Percentiles rank a stretch among this genome's conserved stretches.
Evolutionary conservation across 2,329 filamentous ascomycete genomes (phyloP).

Genomic region (Aspergillus persii): DNA sequence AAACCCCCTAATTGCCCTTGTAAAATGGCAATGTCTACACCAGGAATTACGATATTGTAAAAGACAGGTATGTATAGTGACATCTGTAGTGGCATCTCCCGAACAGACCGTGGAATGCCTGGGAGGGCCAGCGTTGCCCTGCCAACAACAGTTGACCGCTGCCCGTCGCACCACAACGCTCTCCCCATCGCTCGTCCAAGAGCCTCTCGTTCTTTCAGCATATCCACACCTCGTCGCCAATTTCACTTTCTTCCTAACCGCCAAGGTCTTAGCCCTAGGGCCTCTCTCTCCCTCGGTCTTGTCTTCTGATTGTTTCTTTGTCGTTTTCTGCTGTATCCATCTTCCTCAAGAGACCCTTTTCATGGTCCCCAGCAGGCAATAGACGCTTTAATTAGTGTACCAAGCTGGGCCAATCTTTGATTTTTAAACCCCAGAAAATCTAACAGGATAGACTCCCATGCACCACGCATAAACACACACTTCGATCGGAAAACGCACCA

Average conservation of each 20-base stretch:
- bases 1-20: too few species aligned
- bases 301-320: background rate
- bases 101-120: background rate
- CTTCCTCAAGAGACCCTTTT: background rate
- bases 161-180: slow-evolving; percentile 13
- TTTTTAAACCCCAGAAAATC: background rate
- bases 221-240: background rate
- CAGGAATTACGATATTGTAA: too few species aligned
- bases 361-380: background rate
- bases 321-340: slow-evolving; percentile 7
- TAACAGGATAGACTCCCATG: background rate
- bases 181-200: background rate
- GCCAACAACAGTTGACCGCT: slow-evolving; percentile 21
- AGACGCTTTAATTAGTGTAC: background rate
- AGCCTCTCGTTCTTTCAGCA: background rate
- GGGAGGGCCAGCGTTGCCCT: slow-evolving; percentile 19
- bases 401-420: background rate
- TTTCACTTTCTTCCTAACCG: background rate
- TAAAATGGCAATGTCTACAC: too few species aligned
- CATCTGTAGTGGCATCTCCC: too few species aligned
- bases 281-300: background rate
- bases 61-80: too few species aligned
- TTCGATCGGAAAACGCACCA: background rate
- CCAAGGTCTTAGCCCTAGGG: background rate
- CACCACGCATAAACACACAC: background rate